Conservation (phyloP, 306 rosid species). For the Pyrus bretschneideri region DNA sequence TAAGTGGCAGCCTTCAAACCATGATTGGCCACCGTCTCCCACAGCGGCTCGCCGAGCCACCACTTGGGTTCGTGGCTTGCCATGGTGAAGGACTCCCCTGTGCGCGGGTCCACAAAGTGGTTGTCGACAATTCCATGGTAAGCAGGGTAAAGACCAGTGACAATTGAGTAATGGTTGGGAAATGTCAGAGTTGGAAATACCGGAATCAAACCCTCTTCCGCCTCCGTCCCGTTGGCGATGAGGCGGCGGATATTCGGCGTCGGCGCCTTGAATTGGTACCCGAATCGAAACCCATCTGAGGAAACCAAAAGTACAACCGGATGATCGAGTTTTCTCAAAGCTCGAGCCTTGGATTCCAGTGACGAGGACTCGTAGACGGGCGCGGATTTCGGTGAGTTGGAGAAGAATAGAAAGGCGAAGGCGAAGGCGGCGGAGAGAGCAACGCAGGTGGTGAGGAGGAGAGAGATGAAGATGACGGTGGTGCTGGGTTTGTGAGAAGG, state of each 20-base stretch:
- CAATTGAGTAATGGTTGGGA: constrained; percentile 91
- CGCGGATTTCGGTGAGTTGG: constrained; percentile 18
- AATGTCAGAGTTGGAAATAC: constrained; percentile 88
- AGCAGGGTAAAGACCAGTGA: constrained; percentile 90
- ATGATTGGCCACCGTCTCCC: constrained; percentile 80
- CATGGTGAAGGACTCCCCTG: constrained; percentile 70
- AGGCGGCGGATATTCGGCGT: constrained; percentile 69
- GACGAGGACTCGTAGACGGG: not conserved
- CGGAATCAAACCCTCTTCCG: constrained; percentile 75
- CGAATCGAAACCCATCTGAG: constrained; percentile 93
- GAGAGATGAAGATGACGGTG: constrained; percentile 51
- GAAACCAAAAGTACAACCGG: constrained; percentile 68
- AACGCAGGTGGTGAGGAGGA: constrained; percentile 43
- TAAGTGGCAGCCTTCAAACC: constrained; percentile 76
- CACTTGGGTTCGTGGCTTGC: constrained; percentile 77
- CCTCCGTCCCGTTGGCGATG: constrained; percentile 80
- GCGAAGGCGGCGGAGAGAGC: constrained; percentile 64
- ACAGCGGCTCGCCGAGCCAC: constrained; percentile 96
- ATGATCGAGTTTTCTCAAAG: constrained; percentile 55
- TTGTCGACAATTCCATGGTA: constrained; percentile 87
- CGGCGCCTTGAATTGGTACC: constrained; percentile 80
- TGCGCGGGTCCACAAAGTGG: constrained; percentile 57
- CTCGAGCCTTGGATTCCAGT: constrained; percentile 30
- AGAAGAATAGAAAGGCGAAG: constrained; percentile 68
- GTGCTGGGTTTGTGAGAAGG: constrained; percentile 26